Evolutionary conservation across 495 filamentous ascomycete genomes (phyloP), one percentile per base, ranked within the genome.

Genomic region (Evansstolkia leycettana): DNA sequence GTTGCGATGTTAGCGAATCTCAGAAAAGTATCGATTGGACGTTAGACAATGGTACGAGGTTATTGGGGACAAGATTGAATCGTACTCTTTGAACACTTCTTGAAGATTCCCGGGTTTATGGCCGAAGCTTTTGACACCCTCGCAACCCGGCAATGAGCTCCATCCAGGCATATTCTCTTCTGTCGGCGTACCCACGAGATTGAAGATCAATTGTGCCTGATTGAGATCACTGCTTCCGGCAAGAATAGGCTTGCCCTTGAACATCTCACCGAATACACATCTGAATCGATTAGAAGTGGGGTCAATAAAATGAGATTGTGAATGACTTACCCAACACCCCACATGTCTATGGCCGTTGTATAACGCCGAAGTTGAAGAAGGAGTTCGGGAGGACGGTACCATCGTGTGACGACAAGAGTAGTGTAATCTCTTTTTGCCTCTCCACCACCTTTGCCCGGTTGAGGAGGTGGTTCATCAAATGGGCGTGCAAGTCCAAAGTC

Each of bases 261-360:
- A 82, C 90, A 99, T 99, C 57, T 99, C 90, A 19, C 86, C 90
- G 54, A 99, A 95, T 8, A 99, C 86, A 52, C 90, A 95, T 18
- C 84, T 89, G n/a, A 42, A 10, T 26, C 13, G 5, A 12, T 16
- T 34, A 50, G 53, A 34, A 33, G 30, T 6, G 33, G 23, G 39
- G 26, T 17, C 20, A 16, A 17, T 17, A n/a, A n/a, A n/a, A n/a
- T n/a, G 10, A 31, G n/a, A 28, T 36, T 36, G 15, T 25, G n/a
- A n/a, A n/a, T 38, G 31, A 47, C 67, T 64, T 69, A 89, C 81
- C 89, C 89, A 47, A 93, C 88, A 50, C 90, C 90, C 90, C 90
- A 99, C 68, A 96, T 72, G 58, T 99, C 90, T 53, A 99, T 94
- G 2, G 90, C 87, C 15, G 90, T 82, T 20, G 90, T 99, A 52